A percentile compares a stretch with the other conserved stretches of the same genome.
Evolutionary conservation across 2,329 filamentous ascomycete species (phyloP).

Genomic region (Ramularia endophylla): DNA sequence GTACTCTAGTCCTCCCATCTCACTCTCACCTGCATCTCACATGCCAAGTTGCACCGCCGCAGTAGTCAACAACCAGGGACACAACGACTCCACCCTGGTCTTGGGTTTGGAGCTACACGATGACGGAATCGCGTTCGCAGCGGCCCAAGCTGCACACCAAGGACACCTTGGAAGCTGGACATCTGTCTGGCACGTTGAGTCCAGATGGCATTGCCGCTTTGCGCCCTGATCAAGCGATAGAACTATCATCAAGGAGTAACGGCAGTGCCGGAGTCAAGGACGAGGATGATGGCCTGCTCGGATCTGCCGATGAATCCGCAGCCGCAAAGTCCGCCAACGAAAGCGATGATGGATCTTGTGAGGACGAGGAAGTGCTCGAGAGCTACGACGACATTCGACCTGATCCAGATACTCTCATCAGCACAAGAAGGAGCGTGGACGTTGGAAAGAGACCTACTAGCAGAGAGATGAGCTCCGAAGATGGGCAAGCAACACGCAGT

Average conservation of each 20-base stretch:
- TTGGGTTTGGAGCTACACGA: too few species aligned
- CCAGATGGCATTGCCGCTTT: slow-evolving; percentile 17
- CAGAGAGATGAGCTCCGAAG: slow-evolving; percentile 6
- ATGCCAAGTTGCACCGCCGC: too few species aligned
- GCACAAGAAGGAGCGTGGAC: slow-evolving; percentile 28
- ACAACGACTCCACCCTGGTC: too few species aligned
- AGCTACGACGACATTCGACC: slow-evolving; percentile 36
- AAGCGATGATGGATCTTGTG: slow-evolving; percentile 3
- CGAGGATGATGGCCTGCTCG: slow-evolving; percentile 4
- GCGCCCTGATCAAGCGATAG: slow-evolving; percentile 4
- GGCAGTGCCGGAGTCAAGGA: neutral
- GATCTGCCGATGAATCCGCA: slow-evolving; percentile 4
- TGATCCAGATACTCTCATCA: slow-evolving; percentile 33
- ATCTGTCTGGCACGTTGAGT: slow-evolving; percentile 18
- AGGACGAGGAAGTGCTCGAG: slow-evolving; percentile 34
- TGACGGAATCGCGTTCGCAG: too few species aligned
- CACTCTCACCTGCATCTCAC: too few species aligned
- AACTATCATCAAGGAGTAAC: neutral
- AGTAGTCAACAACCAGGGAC: too few species aligned
- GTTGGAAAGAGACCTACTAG: slow-evolving; percentile 14
- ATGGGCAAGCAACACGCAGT: neutral
- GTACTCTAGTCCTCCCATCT: too few species aligned
- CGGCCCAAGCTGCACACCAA: neutral
- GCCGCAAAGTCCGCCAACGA: slow-evolving; percentile 1
- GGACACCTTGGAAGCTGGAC: slow-evolving; percentile 19